Base-by-base conservation (phyloP, 148 eudicot species). In the Rhododendron williamsianum region DNA sequence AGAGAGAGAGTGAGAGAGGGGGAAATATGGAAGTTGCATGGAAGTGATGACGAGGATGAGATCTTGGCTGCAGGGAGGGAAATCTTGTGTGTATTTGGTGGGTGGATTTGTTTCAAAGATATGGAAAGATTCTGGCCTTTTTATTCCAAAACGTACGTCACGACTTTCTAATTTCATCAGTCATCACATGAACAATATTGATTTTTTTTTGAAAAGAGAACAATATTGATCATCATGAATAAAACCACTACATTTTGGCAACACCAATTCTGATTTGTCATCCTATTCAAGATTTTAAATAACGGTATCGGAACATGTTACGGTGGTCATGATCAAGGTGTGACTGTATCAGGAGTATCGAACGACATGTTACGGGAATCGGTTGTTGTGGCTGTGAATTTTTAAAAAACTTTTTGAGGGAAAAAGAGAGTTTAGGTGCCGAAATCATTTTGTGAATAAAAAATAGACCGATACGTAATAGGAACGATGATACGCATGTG, bases 21-120 rank as follows among this genome's bases (percentile, higher is more conserved):
- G 38, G 41, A 35, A n/a, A 48, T 58, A 71, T 79, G 86, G 80
- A 77, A 77, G 16, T 19, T 77, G 80, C 80, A 77, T 77, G 80
- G 80, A 76, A 18, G 9, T 71, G 76, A 1, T 21, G 27, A 77
- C 80, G 79, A 85, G 78, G 58, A 81, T 76, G 48, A 83, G 21
- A 63, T 82, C 85, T 86, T 78, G 69, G 79, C 1, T 0, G 67
- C 60, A 76, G 65, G 46, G 80, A 27, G 60, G 80, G 46, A 74
- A 83, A 87, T 83, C 84, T 85, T 84, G 81, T 45, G 35, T 16
- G 35, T 10, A 46, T 48, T 7, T 81, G 65, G 65, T 81, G 80
- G 18, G 78, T 67, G 77, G 33, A 23, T 51, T 80, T 80, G 58
- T 86, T 90, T 90, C 92, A 89, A 89, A 91, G 92, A 90, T 90